Evolutionary conservation across 257 asterid species (phyloP).

Genomic region (Fraxinus americana): DNA sequence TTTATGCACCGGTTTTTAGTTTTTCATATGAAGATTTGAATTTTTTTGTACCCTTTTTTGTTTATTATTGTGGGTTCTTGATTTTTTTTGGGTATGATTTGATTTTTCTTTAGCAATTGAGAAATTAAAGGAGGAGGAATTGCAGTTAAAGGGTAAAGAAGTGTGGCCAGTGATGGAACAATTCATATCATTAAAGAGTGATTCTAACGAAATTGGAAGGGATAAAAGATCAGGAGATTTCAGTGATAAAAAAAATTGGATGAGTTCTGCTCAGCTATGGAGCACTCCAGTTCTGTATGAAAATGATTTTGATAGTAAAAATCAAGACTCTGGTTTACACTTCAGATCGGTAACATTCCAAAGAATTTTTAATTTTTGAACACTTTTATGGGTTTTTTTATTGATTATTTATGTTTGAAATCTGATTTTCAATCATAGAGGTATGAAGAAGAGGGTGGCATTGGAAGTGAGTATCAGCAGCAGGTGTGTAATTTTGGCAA

Average conservation of each 20-base stretch:
- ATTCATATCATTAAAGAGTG: neutral
- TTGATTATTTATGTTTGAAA: neutral
- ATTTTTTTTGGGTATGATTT: neutral
- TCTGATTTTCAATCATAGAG: neutral
- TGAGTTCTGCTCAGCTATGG: constrained; percentile 18
- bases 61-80: neutral
- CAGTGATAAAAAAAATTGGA: constrained; percentile 16
- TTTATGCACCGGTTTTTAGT: neutral
- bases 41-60: neutral
- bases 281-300: constrained; percentile 17
- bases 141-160: neutral
- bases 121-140: constrained; percentile 16
- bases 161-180: neutral
- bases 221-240: neutral
- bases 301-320: neutral
- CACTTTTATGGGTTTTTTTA: neutral
- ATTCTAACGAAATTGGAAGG: neutral
- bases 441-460: neutral
- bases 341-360: constrained; percentile 10
- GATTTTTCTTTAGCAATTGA: constrained; percentile 10
- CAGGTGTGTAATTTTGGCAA: neutral
- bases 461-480: neutral
- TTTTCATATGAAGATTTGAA: neutral
- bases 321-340: neutral
- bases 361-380: neutral